These are phyloP conservation scores for Aspergillus latus DNA, from an alignment of 2,329 filamentous ascomycete genomes.

Conservation along the genomic window DNA sequence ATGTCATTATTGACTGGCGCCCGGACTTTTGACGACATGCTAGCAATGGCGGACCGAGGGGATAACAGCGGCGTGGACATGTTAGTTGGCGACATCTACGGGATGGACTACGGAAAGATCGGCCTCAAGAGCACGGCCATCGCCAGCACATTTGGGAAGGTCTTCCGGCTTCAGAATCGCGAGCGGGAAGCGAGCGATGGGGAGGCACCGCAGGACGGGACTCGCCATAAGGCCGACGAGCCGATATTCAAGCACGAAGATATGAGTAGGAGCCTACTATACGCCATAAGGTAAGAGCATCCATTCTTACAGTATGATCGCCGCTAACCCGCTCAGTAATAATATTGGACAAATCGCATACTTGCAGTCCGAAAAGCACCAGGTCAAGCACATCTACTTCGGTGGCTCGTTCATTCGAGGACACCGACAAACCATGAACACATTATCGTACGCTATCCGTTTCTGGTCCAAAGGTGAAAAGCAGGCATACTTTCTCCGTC, in stretches of 20 bases:
- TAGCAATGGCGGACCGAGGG: constrained; percentile 82
- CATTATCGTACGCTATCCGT: constrained; percentile 90
- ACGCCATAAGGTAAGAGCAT: constrained; percentile 68
- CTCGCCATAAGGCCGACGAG: constrained; percentile 38
- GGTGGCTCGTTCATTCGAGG: constrained; percentile 95
- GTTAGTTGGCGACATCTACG: constrained; percentile 97
- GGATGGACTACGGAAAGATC: constrained; percentile 92
- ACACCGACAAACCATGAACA: constrained; percentile 97
- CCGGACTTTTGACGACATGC: constrained; percentile 95
- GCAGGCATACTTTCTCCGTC: constrained; percentile 91
- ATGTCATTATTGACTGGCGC: constrained; percentile 90
- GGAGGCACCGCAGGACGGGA: constrained; percentile 55
- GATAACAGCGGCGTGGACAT: constrained; percentile 95
- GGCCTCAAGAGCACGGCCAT: constrained; percentile 94
- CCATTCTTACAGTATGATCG: background rate
- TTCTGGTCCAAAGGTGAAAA: constrained; percentile 96
- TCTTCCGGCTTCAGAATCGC: constrained; percentile 86
- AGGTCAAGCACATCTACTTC: constrained; percentile 91
- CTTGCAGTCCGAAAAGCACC: constrained; percentile 93
- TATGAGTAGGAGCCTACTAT: constrained; percentile 85
- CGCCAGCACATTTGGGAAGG: constrained; percentile 93
- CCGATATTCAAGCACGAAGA: constrained; percentile 72
- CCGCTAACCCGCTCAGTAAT: constrained; percentile 60
- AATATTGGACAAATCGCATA: constrained; percentile 98
- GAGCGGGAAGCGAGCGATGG: constrained; percentile 78